These are phyloP conservation scores for Suillus fuscotomentosus DNA, from an alignment of 768 basidiomycete species.

Conservation along the genomic window DNA sequence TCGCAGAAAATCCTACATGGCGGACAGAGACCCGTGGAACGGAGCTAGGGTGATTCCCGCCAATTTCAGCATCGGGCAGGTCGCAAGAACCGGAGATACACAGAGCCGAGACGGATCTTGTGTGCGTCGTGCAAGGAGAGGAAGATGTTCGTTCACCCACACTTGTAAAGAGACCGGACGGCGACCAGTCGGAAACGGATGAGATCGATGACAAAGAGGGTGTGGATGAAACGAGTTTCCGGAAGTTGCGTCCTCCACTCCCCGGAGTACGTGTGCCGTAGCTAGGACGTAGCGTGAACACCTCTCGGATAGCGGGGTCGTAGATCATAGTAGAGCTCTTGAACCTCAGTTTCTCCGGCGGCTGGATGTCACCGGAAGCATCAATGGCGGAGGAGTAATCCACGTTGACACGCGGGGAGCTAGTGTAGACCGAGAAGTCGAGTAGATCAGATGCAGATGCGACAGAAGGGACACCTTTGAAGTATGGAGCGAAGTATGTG, in stretches of 20 bases:
- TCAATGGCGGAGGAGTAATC: background rate
- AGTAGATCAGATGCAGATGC: slow-evolving; percentile 8
- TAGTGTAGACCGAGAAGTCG: slow-evolving; percentile 1
- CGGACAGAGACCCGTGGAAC: background rate
- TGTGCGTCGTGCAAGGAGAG: background rate
- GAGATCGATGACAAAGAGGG: background rate
- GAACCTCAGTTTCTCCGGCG: background rate
- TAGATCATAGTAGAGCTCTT: slow-evolving; percentile 4
- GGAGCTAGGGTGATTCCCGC: background rate
- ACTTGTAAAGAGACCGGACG: background rate
- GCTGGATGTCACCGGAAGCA: background rate
- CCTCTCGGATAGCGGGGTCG: slow-evolving; percentile 10
- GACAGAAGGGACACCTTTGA: slow-evolving; percentile 4
- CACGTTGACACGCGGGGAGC: background rate
- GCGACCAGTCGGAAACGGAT: background rate
- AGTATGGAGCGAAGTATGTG: background rate
- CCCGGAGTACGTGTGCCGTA: slow-evolving; percentile 14
- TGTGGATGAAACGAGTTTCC: background rate
- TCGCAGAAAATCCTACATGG: background rate
- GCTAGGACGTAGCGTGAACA: slow-evolving; percentile 9
- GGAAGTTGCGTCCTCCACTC: background rate
- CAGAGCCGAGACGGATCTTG: background rate
- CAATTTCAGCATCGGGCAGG: no score
- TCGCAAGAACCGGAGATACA: background rate
- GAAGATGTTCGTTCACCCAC: background rate